These are phyloP conservation scores for Phytophthora ramorum DNA, from an alignment of 352 stramenopile species.

Conservation along the genomic window DNA sequence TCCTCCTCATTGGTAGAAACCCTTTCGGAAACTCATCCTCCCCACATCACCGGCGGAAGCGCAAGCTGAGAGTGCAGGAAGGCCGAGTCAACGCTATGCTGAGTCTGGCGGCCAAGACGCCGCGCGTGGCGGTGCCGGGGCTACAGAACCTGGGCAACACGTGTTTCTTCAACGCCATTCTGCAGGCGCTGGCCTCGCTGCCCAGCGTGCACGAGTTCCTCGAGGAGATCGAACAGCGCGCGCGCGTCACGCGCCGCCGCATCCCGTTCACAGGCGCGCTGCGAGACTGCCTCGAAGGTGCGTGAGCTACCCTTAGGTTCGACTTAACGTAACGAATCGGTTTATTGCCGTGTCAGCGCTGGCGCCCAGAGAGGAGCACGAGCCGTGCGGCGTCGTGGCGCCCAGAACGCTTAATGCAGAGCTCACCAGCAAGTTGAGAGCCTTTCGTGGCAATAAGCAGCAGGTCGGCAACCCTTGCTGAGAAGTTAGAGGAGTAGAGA, in stretches of 20 bases:
- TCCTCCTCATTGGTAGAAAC: conserved; percentile 20
- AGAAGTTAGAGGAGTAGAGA: neutral
- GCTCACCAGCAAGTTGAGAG: conserved; percentile 57
- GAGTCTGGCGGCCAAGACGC: conserved; percentile 32
- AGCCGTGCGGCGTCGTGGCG: conserved; percentile 45
- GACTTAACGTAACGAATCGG: neutral
- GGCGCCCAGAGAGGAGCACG: conserved; percentile 37
- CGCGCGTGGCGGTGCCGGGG: conserved; percentile 56
- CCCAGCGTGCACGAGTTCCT: conserved; percentile 77
- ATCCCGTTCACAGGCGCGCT: conserved; percentile 74
- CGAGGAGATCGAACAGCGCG: conserved; percentile 58
- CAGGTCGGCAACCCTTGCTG: conserved; percentile 39
- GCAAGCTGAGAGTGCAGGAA: conserved; percentile 9
- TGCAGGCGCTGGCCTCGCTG: conserved; percentile 84
- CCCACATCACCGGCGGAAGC: conserved; percentile 25
- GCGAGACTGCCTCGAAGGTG: conserved; percentile 72
- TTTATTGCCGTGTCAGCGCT: conserved; percentile 26
- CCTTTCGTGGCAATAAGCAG: conserved; percentile 83
- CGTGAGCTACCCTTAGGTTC: conserved; percentile 1
- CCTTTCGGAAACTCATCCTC: conserved; percentile 10
- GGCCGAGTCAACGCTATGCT: conserved; percentile 6
- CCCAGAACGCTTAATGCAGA: conserved; percentile 67
- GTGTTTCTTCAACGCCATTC: conserved; percentile 92
- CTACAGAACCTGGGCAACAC: conserved; percentile 92
- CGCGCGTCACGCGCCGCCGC: conserved; percentile 34